Conservation (phyloP, 176 grass and related monocot genomes). For the Poa pratensis region DNA sequence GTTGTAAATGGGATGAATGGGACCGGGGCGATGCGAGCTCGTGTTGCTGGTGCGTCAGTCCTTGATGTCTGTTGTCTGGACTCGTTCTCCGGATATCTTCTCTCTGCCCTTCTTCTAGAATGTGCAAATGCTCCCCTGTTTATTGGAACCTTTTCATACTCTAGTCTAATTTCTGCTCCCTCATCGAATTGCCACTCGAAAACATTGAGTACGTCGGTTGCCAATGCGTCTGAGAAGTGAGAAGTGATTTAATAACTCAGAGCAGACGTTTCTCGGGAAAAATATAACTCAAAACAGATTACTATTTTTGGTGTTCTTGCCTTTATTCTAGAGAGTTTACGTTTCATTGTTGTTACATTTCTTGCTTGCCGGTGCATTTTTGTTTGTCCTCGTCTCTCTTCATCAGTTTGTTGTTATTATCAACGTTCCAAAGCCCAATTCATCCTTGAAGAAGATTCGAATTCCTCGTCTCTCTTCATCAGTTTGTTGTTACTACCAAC, state of each 20-base stretch:
- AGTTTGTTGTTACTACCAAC: no score
- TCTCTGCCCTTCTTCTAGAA: neutral
- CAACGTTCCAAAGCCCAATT: no score
- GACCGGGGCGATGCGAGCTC: neutral
- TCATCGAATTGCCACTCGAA: neutral
- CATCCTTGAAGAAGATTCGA: no score
- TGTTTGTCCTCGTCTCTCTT: neutral
- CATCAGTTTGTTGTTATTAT: neutral
- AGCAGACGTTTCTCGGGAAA: neutral
- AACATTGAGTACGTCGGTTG: neutral
- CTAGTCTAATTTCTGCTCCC: neutral
- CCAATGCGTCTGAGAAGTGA: neutral
- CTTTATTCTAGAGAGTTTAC: neutral
- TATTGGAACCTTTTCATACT: neutral
- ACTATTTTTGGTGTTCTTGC: no score
- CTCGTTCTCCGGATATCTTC: neutral
- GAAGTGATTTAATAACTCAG: neutral
- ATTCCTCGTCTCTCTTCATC: no score
- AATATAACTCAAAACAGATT: neutral
- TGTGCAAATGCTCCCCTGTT: neutral
- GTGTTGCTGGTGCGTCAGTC: neutral
- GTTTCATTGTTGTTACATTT: neutral
- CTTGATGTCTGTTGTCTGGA: neutral
- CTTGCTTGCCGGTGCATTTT: neutral
- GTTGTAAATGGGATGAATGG: neutral